Evolutionary conservation across 2,329 filamentous ascomycete species (phyloP), one percentile per base, ranked within the genome.

Genomic region (Aspergillus ochraceoroseus): DNA sequence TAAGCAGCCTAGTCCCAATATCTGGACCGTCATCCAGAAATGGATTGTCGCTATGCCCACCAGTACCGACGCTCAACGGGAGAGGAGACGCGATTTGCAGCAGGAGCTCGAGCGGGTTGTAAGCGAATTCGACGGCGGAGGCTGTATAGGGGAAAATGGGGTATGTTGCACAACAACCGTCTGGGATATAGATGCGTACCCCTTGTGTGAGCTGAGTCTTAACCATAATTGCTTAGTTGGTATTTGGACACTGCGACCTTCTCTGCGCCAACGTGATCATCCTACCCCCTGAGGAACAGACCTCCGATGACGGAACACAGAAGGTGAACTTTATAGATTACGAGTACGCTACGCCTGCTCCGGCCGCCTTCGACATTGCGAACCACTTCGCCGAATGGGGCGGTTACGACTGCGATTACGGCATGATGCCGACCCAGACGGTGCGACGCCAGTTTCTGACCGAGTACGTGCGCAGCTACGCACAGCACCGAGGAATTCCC

Each of bases 301-400:
- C 38, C 1, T 13, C 48, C 2, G 60, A 62, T 9, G 58, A 67
- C 19, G 62, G 64, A 22, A 61, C 72, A 15, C 71, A 76, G 33
- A 73, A 68, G 2, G 83, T 90, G 40, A 79, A 78, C 59, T 96
- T 98, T 67, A 98, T 98, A 63, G 92, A 98, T 68, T 98, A 96
- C 71, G 92, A 98, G 66, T 98, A 98, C 66, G 88, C 89, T 9
- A 92, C 87, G 3, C 89, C 92, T 2, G 90, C 89, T 1, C 90
- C 90, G 1, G 88, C 89, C 3, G 89, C 90, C 2, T 98, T 98
- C 66, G 92, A 98, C 63, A 82, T 98, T 54, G 84, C 90, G 35
- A 98, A 98, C 69, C 92, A 98, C 72, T 95, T 98, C 62, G 88
- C 92, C 32, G 92, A 98, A 69, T 98, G 92, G 90, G 89, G 84